Conservation (phyloP, 768 basidiomycete species). For the Xanthoconium purpureum region DNA sequence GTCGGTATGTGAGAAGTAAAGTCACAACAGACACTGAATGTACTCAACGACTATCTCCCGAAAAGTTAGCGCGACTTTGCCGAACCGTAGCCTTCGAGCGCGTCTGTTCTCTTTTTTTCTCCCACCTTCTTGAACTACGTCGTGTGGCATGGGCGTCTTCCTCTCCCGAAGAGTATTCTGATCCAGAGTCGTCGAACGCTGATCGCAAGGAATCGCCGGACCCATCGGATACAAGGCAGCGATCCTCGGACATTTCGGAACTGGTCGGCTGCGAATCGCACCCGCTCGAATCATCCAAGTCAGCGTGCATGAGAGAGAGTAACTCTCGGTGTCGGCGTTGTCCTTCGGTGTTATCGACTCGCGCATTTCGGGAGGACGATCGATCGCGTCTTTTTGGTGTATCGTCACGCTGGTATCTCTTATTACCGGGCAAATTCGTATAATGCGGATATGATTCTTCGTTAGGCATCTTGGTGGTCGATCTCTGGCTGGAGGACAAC, state of each 20-base stretch:
- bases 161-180: conserved; percentile 32
- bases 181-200: conserved; percentile 26
- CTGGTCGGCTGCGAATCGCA: conserved; percentile 19
- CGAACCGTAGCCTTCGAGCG: not conserved
- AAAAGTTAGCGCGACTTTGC: conserved; percentile 1
- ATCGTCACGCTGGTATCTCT: conserved; percentile 7
- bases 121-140: conserved; percentile 1
- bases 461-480: conserved; percentile 9
- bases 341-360: conserved; percentile 7
- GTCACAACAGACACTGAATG: not conserved
- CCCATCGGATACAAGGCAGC: conserved; percentile 11
- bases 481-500: conserved; percentile 11
- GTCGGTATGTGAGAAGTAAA: conserved; percentile 5
- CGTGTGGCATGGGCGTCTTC: conserved; percentile 5
- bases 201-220: conserved; percentile 22
- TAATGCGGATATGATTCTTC: conserved; percentile 3
- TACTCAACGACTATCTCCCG: conserved; percentile 11
- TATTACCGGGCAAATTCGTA: conserved; percentile 7
- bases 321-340: conserved; percentile 22
- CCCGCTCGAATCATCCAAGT: conserved; percentile 12
- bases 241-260: conserved; percentile 14
- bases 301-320: conserved; percentile 5
- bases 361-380: conserved; percentile 3
- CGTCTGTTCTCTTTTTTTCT: conserved; percentile 7
- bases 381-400: conserved; percentile 13